Conservation (phyloP, 345 rosid species). For the Euclidium syriacum region DNA sequence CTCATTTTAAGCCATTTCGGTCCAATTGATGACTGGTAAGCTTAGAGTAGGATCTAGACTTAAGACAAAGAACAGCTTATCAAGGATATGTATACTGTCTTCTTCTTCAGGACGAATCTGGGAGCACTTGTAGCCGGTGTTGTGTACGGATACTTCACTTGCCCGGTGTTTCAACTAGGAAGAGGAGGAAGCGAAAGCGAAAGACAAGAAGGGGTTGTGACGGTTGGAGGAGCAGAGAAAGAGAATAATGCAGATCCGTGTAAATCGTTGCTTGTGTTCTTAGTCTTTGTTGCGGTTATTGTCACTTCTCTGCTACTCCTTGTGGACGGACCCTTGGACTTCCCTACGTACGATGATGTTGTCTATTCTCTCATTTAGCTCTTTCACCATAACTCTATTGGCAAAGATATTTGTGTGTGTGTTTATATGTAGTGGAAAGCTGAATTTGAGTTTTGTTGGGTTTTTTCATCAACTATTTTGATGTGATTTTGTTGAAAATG, state of each 20-base stretch:
- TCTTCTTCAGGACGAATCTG: slow-evolving; percentile 56
- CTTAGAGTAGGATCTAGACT: too few relatives aligned
- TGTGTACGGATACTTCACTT: slow-evolving; percentile 54
- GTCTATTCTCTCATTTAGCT: slow-evolving; percentile 35
- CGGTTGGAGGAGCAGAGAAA: slow-evolving; percentile 31
- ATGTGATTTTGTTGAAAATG: too few relatives aligned
- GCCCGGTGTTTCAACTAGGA: slow-evolving; percentile 56
- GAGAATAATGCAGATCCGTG: slow-evolving; percentile 44
- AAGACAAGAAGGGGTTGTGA: slow-evolving; percentile 51
- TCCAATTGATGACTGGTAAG: slow-evolving; percentile 79
- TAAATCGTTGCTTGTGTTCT: slow-evolving; percentile 53
- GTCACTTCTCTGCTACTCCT: slow-evolving; percentile 43
- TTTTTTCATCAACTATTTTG: too few relatives aligned
- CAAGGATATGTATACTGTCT: neutral
- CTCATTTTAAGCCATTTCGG: slow-evolving; percentile 73
- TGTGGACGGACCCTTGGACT: slow-evolving; percentile 50
- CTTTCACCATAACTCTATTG: slow-evolving; percentile 17
- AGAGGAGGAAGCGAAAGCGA: slow-evolving; percentile 49
- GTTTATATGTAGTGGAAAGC: neutral
- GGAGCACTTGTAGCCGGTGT: slow-evolving; percentile 69
- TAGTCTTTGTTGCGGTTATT: slow-evolving; percentile 34
- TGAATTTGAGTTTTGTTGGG: neutral
- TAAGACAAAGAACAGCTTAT: neutral
- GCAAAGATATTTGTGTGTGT: neutral
- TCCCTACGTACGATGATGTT: slow-evolving; percentile 35